A percentile compares a stretch with the other conserved stretches of the same genome.
phyloP scores from a whole-genome alignment of 768 basidiomycete genomes.

The Russula lepida region DNA sequence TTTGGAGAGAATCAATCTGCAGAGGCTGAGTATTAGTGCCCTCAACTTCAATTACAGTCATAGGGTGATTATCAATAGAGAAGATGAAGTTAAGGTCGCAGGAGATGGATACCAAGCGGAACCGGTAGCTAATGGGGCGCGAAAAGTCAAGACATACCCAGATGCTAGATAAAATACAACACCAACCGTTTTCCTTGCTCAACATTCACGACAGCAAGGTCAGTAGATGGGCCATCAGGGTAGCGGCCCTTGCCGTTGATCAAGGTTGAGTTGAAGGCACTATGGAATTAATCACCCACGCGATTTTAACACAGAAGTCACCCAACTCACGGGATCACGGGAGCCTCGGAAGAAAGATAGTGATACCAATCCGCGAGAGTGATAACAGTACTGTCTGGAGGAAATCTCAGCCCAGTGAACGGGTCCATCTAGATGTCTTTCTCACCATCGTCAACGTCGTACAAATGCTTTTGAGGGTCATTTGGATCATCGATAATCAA shows the following conservation, averaged over 20 bases:
- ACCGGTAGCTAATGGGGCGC: neutral
- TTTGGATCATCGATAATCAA: conserved; percentile 26
- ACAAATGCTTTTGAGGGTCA: conserved; percentile 23
- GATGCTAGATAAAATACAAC: too few relatives aligned
- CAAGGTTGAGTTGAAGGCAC: conserved; percentile 15
- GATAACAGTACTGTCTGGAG: conserved; percentile 21
- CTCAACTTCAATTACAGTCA: conserved; percentile 22
- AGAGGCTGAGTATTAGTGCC: conserved; percentile 14
- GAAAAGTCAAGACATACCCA: too few relatives aligned
- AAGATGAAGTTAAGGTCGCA: conserved; percentile 8
- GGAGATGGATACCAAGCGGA: conserved; percentile 11
- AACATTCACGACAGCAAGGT: conserved; percentile 16
- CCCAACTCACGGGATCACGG: neutral
- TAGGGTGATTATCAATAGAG: conserved; percentile 14
- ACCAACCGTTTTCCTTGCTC: conserved; percentile 3
- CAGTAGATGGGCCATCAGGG: neutral
- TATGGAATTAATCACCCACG: neutral
- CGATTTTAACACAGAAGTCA: too few relatives aligned
- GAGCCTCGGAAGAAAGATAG: neutral
- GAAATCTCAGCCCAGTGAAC: neutral
- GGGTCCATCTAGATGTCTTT: neutral
- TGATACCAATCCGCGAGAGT: conserved; percentile 25
- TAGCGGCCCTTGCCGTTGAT: conserved; percentile 20
- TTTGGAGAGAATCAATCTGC: conserved; percentile 8
- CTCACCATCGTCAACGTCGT: conserved; percentile 26